Conservation (phyloP, 257 asterid species). For the Cynanchum wilfordii region DNA sequence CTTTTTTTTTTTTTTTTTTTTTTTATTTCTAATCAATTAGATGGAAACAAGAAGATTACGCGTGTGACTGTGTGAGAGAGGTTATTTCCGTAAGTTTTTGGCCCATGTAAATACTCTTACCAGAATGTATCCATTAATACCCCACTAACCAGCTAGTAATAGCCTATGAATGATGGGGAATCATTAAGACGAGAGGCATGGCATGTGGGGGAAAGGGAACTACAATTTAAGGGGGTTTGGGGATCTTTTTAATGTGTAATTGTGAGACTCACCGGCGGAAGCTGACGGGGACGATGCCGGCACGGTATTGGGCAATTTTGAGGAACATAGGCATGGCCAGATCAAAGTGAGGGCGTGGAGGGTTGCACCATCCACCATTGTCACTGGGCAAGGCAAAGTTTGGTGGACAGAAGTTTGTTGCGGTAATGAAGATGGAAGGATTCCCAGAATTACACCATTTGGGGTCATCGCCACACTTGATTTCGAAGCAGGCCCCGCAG, state of each 20-base stretch:
- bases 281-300: constrained; percentile 77
- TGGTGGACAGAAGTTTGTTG: constrained; percentile 82
- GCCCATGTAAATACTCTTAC: neutral
- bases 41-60: neutral
- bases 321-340: constrained; percentile 86
- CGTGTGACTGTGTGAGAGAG: too few species aligned
- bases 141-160: too few species aligned
- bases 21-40: neutral
- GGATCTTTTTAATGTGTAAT: neutral
- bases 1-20: neutral
- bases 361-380: constrained; percentile 90
- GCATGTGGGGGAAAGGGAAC: neutral
- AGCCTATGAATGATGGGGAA: too few species aligned
- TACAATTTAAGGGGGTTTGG: neutral
- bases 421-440: constrained; percentile 66
- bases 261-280: constrained; percentile 49
- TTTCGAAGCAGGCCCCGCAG: constrained; percentile 78
- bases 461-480: constrained; percentile 50
- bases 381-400: constrained; percentile 58
- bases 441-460: constrained; percentile 59
- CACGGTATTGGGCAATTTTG: constrained; percentile 59
- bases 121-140: too few species aligned
- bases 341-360: constrained; percentile 75
- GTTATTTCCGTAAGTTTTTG: neutral
- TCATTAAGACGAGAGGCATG: neutral